Conservation (phyloP, 306 rosid species). For the Lotus japonicus region DNA sequence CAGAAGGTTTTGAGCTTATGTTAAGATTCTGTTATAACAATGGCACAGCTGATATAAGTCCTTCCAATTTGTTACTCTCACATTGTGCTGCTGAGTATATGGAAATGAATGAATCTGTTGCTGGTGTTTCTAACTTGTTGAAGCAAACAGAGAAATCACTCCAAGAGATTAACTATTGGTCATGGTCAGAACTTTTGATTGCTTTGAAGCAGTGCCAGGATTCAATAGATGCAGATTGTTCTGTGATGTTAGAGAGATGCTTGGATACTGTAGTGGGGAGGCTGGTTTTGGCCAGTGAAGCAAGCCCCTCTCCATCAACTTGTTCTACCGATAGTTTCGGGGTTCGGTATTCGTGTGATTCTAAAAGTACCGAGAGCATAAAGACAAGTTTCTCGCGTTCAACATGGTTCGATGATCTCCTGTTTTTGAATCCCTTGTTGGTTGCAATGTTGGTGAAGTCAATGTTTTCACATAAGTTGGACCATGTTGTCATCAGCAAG, state of each 20-base stretch:
- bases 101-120: constrained; percentile 68
- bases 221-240: constrained; percentile 30
- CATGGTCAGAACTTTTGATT: constrained; percentile 74
- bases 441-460: constrained; percentile 50
- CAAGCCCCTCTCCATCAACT: constrained; percentile 78
- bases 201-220: constrained; percentile 59
- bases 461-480: constrained; percentile 53
- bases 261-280: constrained; percentile 63
- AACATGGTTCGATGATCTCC: constrained; percentile 80
- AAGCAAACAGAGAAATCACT: constrained; percentile 59
- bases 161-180: constrained; percentile 64
- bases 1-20: constrained; percentile 77
- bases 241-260: constrained; percentile 44
- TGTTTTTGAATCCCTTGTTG: constrained; percentile 48
- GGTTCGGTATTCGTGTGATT: constrained; percentile 74
- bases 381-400: constrained; percentile 52
- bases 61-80: constrained; percentile 53
- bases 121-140: constrained; percentile 37
- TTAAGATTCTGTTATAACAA: constrained; percentile 67
- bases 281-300: constrained; percentile 48
- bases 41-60: constrained; percentile 44
- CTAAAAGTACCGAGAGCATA: constrained; percentile 76
- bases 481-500: constrained; percentile 54
- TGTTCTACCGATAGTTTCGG: constrained; percentile 79
- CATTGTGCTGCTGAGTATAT: constrained; percentile 67